Evolutionary conservation across 108 stramenopile species (phyloP), one percentile per base, ranked within the genome.

Genomic region (Cyclotella sp.): DNA sequence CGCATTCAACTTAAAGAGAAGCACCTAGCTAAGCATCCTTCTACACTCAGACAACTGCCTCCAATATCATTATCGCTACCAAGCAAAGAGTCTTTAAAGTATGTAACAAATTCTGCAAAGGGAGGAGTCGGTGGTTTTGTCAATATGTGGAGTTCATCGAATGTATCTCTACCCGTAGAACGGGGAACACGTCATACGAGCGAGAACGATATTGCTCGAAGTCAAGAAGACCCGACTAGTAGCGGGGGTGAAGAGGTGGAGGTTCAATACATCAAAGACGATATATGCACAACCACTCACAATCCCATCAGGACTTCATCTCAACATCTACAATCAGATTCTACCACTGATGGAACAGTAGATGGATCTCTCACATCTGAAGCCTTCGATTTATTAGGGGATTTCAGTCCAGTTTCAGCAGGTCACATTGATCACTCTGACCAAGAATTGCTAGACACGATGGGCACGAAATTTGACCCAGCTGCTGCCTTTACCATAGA

Each of bases 401-500:
- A 78, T 58, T 71, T 71, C 21, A 69, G 52, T 57, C 19, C 60
- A 24, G 22, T 59, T 12, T 28, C 41, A 46, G 49, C 66, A 46
- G 59, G 18, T 24, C 63, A 49, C 22, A 42, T 64, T 18, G 73
- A 49, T 30, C 40, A 77, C 18, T 29, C 21, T 28, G 47, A 63
- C 14, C 54, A 60, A 26, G 70, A 78, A 14, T 39, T 70, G 22
- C 64, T 78, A 43, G 81, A 81, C 59, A 46, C 74, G 0, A 75
- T 81, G 69, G 74, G 71, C 69, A 53, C 57, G 18, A 81, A 71
- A 40, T 16, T 81, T 29, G 81, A 81, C 54, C 68, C 73, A 46
- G 57, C 76, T 44, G 82, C 84, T 34, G 85, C 81, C 47, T 81
- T 81, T 81, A 73, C 61, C 22, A 70, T 79, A 62, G 75, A 83